A percentile compares a stretch with the other conserved stretches of the same genome.
Conservation (phyloP, 2,329 filamentous ascomycete genomes). For the Aaosphaeria pasadenensis region DNA sequence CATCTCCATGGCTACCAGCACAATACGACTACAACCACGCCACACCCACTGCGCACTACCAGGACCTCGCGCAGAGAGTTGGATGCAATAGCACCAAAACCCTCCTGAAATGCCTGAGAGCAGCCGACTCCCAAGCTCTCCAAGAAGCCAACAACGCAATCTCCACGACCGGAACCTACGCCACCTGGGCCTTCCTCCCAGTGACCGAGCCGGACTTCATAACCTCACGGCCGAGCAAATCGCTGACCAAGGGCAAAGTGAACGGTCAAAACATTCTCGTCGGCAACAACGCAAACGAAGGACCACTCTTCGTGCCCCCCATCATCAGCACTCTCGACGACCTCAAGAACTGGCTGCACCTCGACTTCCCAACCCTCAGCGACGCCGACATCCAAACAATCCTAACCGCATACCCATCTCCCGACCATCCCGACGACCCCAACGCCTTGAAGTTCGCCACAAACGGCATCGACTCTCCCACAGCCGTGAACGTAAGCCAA, state of each 20-base stretch:
- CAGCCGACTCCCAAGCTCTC: constrained; percentile 33
- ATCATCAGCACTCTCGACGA: constrained; percentile 42
- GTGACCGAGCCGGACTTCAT: constrained; percentile 44
- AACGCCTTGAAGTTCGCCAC: constrained; percentile 27
- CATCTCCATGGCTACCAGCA: constrained; percentile 53
- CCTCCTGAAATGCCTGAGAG: constrained; percentile 41
- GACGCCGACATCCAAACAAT: constrained; percentile 36
- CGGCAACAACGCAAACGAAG: constrained; percentile 53
- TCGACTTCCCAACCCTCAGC: constrained; percentile 36
- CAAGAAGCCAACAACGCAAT: constrained; percentile 37
- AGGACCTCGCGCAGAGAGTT: constrained; percentile 36
- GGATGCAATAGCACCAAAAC: neutral
- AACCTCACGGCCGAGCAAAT: constrained; percentile 36
- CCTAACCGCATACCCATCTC: constrained; percentile 37
- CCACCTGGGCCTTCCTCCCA: constrained; percentile 44
- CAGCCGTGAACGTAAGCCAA: constrained; percentile 50
- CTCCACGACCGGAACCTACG: constrained; percentile 32
- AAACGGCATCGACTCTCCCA: constrained; percentile 32
- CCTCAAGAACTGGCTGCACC: constrained; percentile 45
- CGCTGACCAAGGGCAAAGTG: constrained; percentile 34
- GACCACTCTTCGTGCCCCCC: constrained; percentile 41
- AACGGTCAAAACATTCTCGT: constrained; percentile 39
- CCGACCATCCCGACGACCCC: constrained; percentile 2
- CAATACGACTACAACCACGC: constrained; percentile 51
- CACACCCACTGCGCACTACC: constrained; percentile 46